Percentiles rank a stretch among this genome's conserved stretches.
These are phyloP conservation scores for Colletotrichum caudatum DNA, from an alignment of 2,329 filamentous ascomycete species.

Conservation along the genomic window DNA sequence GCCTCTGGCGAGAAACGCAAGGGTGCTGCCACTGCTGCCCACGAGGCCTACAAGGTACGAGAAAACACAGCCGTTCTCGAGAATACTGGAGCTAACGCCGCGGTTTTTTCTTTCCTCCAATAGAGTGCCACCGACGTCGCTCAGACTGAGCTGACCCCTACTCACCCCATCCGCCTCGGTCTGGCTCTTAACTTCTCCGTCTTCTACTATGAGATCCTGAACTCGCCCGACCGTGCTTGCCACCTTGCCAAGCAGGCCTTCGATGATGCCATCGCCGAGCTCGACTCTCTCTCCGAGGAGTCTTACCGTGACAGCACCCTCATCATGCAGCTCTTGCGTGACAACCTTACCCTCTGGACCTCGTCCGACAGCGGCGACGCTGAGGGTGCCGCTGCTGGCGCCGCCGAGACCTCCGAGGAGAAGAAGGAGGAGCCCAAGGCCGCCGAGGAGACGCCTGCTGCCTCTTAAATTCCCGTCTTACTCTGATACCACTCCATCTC, in stretches of 20 bases:
- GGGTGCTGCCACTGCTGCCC: slow-evolving; percentile 85
- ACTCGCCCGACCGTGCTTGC: slow-evolving; percentile 97
- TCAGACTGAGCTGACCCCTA: slow-evolving; percentile 96
- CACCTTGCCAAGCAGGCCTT: slow-evolving; percentile 99
- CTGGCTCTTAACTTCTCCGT: slow-evolving; percentile 99
- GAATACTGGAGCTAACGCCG: slow-evolving; percentile 10
- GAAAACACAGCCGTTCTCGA: background rate
- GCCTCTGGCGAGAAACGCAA: slow-evolving; percentile 93
- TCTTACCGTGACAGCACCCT: slow-evolving; percentile 99
- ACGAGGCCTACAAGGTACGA: slow-evolving; percentile 96
- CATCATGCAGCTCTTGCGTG: slow-evolving; percentile 98
- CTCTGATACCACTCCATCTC: slow-evolving; percentile 55
- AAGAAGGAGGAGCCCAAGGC: slow-evolving; percentile 65
- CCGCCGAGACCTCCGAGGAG: slow-evolving; percentile 72
- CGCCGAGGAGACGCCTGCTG: slow-evolving; percentile 57
- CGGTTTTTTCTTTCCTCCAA: background rate
- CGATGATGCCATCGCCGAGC: slow-evolving; percentile 97
- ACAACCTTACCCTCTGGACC: slow-evolving; percentile 98
- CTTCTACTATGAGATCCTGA: slow-evolving; percentile 99
- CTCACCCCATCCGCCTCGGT: slow-evolving; percentile 97
- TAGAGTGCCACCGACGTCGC: slow-evolving; percentile 98
- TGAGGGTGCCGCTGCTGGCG: slow-evolving; percentile 72
- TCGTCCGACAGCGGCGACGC: slow-evolving; percentile 89
- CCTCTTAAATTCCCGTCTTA: slow-evolving; percentile 62
- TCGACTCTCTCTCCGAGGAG: slow-evolving; percentile 97